Evolutionary conservation across 345 rosid genomes (phyloP).

Genomic region (Murraya koenigii): DNA sequence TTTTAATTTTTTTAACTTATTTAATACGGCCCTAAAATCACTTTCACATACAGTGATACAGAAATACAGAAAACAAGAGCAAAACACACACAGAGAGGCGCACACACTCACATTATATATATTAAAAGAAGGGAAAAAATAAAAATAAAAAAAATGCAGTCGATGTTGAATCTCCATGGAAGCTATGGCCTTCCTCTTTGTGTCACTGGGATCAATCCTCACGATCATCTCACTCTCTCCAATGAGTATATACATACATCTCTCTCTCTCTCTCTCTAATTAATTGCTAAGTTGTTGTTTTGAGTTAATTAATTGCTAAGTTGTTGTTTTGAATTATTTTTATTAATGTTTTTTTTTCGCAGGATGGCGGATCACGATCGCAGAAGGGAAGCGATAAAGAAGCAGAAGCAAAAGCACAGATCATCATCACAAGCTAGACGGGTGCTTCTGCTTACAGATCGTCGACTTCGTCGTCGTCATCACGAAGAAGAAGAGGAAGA

Average conservation of each 20-base stretch:
- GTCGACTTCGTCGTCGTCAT: background rate
- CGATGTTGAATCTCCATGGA: conserved; percentile 43
- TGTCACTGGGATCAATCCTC: conserved; percentile 37
- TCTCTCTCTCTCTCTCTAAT: no score
- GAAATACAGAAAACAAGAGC: no score
- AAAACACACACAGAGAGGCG: no score
- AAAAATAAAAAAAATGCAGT: conserved; percentile 27
- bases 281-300: no score
- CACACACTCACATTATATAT: no score
- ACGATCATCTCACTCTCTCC: conserved; percentile 26
- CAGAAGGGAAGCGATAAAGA: conserved; percentile 48
- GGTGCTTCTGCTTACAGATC: conserved; percentile 13
- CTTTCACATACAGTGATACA: no score
- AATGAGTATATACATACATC: conserved; percentile 24
- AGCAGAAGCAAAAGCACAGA: conserved; percentile 14
- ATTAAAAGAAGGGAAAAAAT: no score
- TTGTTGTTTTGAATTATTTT: background rate
- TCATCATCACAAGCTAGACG: conserved; percentile 5
- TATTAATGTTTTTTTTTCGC: background rate
- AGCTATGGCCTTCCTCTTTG: conserved; percentile 54
- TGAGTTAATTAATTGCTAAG: background rate
- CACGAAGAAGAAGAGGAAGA: no score
- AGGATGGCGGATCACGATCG: conserved; percentile 60
- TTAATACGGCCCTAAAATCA: no score
- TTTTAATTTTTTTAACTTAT: no score